Evolutionary conservation across 2,329 filamentous ascomycete genomes (phyloP).

Genomic region (Claviceps sp.): DNA sequence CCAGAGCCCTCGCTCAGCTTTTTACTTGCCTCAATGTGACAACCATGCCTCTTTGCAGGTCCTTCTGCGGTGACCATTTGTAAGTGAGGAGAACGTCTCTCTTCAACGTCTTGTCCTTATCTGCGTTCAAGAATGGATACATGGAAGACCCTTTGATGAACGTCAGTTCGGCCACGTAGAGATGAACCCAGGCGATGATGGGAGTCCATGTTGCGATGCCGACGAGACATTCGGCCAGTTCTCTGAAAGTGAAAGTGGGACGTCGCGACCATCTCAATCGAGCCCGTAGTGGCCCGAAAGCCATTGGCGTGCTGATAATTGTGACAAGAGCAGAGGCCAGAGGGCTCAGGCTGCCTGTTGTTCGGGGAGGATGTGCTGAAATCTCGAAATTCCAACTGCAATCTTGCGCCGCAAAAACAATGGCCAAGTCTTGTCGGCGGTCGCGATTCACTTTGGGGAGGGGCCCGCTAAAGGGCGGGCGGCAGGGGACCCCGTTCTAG

Average conservation of each 20-base stretch:
- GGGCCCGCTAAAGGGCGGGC: too few relatives aligned
- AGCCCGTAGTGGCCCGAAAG: conserved; percentile 18
- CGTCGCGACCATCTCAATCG: conserved; percentile 14
- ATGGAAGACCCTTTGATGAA: conserved; percentile 53
- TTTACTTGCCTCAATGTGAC: conserved; percentile 49
- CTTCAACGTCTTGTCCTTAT: conserved; percentile 40
- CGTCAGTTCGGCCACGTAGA: conserved; percentile 44
- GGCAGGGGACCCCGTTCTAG: too few relatives aligned
- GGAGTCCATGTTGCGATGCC: conserved; percentile 49
- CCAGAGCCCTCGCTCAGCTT: too few relatives aligned
- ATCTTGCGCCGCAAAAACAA: too few relatives aligned
- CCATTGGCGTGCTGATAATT: not conserved
- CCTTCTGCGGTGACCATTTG: conserved; percentile 44
- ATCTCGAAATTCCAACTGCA: too few relatives aligned
- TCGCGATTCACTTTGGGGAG: too few relatives aligned
- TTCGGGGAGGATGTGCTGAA: too few relatives aligned
- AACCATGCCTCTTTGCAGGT: conserved; percentile 57
- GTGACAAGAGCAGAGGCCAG: not conserved
- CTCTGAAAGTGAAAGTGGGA: conserved; percentile 13
- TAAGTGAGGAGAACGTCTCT: conserved; percentile 44
- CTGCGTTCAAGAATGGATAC: conserved; percentile 63
- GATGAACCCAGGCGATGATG: conserved; percentile 46
- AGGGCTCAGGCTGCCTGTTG: too few relatives aligned
- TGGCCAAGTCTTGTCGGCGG: too few relatives aligned
- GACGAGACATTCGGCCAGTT: conserved; percentile 33